Evolutionary conservation across 2,329 filamentous ascomycete species (phyloP).

Genomic region (Plenodomus biglobosus): DNA sequence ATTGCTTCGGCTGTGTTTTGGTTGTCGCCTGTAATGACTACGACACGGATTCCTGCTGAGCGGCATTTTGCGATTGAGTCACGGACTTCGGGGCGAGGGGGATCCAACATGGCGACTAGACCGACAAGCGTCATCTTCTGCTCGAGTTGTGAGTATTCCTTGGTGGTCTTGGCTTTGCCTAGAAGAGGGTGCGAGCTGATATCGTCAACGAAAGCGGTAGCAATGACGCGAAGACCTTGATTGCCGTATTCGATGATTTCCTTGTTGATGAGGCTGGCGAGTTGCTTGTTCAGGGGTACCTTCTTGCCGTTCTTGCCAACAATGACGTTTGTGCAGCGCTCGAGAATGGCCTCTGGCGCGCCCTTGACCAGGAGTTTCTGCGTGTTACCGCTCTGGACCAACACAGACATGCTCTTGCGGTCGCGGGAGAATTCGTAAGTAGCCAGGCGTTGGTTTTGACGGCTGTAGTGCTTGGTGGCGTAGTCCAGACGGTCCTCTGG

Average conservation of each 20-base stretch:
- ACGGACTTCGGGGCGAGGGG: conserved; percentile 88
- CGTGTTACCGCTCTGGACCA: conserved; percentile 69
- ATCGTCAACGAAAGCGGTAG: conserved; percentile 81
- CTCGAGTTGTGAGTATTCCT: conserved; percentile 84
- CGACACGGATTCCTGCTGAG: conserved; percentile 90
- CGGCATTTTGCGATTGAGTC: conserved; percentile 85
- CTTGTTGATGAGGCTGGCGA: conserved; percentile 69
- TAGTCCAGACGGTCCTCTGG: conserved; percentile 70
- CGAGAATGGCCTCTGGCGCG: conserved; percentile 90
- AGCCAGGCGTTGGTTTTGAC: conserved; percentile 70
- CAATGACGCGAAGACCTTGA: conserved; percentile 90
- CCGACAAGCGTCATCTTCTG: conserved; percentile 93
- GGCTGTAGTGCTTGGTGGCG: conserved; percentile 82
- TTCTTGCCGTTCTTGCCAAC: conserved; percentile 77
- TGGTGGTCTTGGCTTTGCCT: conserved; percentile 73
- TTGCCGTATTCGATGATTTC: conserved; percentile 91
- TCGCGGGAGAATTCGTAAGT: conserved; percentile 98
- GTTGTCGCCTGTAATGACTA: conserved; percentile 98
- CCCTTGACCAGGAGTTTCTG: conserved; percentile 93
- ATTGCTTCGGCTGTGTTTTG: conserved; percentile 97
- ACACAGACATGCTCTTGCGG: conserved; percentile 98
- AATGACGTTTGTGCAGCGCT: conserved; percentile 82
- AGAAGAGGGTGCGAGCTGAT: conserved; percentile 70
- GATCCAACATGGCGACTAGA: conserved; percentile 94
- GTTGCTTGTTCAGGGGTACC: conserved; percentile 69